These are phyloP conservation scores for Centaurea solstitialis DNA, from an alignment of 129 eudicot genomes.

Conservation along the genomic window DNA sequence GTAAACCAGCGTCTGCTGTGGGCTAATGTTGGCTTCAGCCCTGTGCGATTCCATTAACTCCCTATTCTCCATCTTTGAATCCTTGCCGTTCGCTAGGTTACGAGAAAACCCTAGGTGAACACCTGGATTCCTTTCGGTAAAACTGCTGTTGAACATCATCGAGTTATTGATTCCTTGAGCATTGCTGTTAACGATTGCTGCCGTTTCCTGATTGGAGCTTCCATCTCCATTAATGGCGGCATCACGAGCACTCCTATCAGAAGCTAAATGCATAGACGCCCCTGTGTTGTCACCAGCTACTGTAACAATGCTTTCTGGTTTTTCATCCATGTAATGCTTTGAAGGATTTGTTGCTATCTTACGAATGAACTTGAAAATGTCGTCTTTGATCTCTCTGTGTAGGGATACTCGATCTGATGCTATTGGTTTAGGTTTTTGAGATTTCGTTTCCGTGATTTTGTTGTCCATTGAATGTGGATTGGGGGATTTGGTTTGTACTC, in stretches of 20 bases:
- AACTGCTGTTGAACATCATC: slow-evolving; percentile 54
- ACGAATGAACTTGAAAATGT: slow-evolving; percentile 44
- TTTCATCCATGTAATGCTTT: slow-evolving; percentile 38
- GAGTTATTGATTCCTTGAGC: slow-evolving; percentile 79
- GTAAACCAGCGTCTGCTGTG: slow-evolving; percentile 46
- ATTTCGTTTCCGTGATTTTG: slow-evolving; percentile 15
- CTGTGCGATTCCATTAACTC: slow-evolving; percentile 29
- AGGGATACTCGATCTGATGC: slow-evolving; percentile 32
- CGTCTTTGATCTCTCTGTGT: slow-evolving; percentile 50
- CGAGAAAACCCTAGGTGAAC: slow-evolving; percentile 46
- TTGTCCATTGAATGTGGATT: slow-evolving; percentile 33
- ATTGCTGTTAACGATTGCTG: slow-evolving; percentile 61
- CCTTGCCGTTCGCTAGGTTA: slow-evolving; percentile 19
- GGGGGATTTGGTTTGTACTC: slow-evolving; percentile 26
- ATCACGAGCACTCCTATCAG: slow-evolving; percentile 34
- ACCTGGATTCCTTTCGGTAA: slow-evolving; percentile 67
- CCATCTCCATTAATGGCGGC: slow-evolving; percentile 44
- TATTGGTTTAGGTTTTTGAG: slow-evolving; percentile 30
- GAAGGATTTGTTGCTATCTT: slow-evolving; percentile 33
- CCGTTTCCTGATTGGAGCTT: slow-evolving; percentile 37
- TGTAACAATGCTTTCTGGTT: slow-evolving; percentile 48
- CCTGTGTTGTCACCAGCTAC: slow-evolving; percentile 80
- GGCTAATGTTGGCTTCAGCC: slow-evolving; percentile 46
- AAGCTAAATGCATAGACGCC: slow-evolving; percentile 69
- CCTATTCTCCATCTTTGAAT: slow-evolving; percentile 15